phyloP scores from a whole-genome alignment of 306 rosid genomes.

The Boehmeria nivea region DNA sequence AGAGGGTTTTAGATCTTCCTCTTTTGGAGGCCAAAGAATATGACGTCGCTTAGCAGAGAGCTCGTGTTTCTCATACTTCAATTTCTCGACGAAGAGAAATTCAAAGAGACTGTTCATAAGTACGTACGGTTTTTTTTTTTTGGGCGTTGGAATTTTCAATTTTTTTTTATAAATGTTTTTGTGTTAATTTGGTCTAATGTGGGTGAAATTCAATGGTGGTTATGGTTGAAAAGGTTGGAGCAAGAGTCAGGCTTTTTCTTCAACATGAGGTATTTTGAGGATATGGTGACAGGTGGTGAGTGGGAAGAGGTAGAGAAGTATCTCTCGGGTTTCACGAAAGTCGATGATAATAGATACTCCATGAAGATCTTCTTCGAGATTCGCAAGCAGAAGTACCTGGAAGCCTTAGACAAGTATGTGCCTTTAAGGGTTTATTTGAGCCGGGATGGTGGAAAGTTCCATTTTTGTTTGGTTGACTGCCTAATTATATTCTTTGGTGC shows the following conservation, averaged over 20 bases:
- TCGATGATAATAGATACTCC: constrained; percentile 94
- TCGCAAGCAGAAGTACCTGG: constrained; percentile 95
- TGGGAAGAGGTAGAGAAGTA: constrained; percentile 99
- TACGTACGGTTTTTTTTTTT: constrained; percentile 24
- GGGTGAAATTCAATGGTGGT: constrained; percentile 22
- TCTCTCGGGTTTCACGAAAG: constrained; percentile 96
- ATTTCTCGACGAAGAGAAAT: constrained; percentile 99
- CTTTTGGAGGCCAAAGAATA: constrained; percentile 37
- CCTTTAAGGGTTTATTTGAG: not conserved
- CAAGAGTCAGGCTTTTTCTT: constrained; percentile 97
- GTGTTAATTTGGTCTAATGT: not conserved
- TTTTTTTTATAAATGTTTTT: constrained; percentile 6
- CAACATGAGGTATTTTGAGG: constrained; percentile 95
- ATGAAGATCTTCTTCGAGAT: constrained; percentile 99
- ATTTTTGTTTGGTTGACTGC: not conserved
- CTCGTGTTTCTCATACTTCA: constrained; percentile 99
- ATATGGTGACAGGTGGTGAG: constrained; percentile 95
- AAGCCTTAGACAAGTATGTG: constrained; percentile 92
- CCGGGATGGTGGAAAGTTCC: not conserved
- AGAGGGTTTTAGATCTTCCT: constrained; percentile 42
- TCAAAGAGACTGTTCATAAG: constrained; percentile 95
- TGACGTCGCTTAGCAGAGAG: constrained; percentile 99
- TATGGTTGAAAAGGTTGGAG: constrained; percentile 76
- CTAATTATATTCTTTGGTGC: not conserved
- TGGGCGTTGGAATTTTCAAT: not conserved